Evolutionary conservation across 1,284 basidiomycete genomes (phyloP).

Genomic region (Marasmius tenuissimus): DNA sequence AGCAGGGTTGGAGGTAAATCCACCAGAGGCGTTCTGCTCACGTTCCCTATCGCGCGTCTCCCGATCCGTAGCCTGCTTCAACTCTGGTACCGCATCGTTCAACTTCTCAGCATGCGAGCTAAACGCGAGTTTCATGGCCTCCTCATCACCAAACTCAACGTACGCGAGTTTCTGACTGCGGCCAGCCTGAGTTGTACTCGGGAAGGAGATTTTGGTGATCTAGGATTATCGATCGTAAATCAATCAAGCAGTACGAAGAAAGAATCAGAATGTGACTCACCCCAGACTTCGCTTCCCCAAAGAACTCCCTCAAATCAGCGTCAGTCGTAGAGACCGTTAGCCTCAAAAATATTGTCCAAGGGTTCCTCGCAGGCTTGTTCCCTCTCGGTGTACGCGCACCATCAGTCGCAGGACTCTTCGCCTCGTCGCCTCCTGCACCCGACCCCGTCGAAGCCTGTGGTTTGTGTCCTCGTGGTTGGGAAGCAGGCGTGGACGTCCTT

Average conservation of each 20-base stretch:
- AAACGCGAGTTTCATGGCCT: conserved; percentile 58
- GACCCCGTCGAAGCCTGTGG: conserved; percentile 6
- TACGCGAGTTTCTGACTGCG: conserved; percentile 67
- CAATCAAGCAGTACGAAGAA: not conserved
- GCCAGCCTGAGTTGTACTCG: conserved; percentile 42
- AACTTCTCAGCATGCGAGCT: conserved; percentile 50
- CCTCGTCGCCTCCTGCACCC: conserved; percentile 29
- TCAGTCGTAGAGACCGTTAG: conserved; percentile 61
- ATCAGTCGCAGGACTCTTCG: conserved; percentile 56
- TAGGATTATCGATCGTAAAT: conserved; percentile 27
- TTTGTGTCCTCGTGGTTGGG: conserved; percentile 17
- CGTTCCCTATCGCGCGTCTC: conserved; percentile 47
- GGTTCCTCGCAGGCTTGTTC: conserved; percentile 63
- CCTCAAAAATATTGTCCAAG: conserved; percentile 85
- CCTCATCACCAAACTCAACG: conserved; percentile 86
- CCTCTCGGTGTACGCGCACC: conserved; percentile 69
- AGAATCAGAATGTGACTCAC: conserved; percentile 40
- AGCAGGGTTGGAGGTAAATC: conserved; percentile 11
- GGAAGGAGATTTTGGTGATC: conserved; percentile 75
- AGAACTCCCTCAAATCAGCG: conserved; percentile 73
- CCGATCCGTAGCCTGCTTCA: conserved; percentile 69
- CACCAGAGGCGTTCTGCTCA: conserved; percentile 28
- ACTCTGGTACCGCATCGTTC: conserved; percentile 60
- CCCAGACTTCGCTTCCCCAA: conserved; percentile 63
- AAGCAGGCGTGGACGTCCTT: conserved; percentile 17